phyloP scores from a whole-genome alignment of 2,329 filamentous ascomycete genomes.

The Periconia sp. region DNA sequence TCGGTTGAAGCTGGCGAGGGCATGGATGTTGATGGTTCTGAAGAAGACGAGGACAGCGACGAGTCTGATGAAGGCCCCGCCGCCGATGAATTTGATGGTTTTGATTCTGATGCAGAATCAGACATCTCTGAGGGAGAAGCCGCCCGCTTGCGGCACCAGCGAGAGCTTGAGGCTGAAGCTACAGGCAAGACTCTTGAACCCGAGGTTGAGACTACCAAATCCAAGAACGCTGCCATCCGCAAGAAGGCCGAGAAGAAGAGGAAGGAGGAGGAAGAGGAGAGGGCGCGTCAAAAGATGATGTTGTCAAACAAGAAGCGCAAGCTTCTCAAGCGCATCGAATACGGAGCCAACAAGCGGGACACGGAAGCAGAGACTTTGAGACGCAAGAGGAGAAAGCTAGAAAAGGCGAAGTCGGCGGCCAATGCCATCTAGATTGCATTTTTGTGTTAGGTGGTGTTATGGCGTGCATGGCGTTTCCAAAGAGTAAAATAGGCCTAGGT shows the following conservation, averaged over 20 bases:
- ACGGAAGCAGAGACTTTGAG: conserved; percentile 85
- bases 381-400: conserved; percentile 86
- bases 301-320: conserved; percentile 97
- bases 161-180: conserved; percentile 90
- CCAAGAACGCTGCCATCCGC: conserved; percentile 69
- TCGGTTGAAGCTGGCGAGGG: conserved; percentile 52
- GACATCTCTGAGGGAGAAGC: conserved; percentile 58
- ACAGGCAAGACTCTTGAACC: conserved; percentile 61
- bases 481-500: neutral
- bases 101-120: conserved; percentile 53
- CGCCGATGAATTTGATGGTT: conserved; percentile 49
- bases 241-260: conserved; percentile 64
- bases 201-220: conserved; percentile 47
- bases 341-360: conserved; percentile 91
- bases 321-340: conserved; percentile 95
- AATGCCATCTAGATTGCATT: conserved; percentile 21
- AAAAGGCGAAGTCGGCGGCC: conserved; percentile 54
- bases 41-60: conserved; percentile 51
- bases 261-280: conserved; percentile 75
- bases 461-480: conserved; percentile 8
- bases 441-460: conserved; percentile 14
- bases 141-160: conserved; percentile 72
- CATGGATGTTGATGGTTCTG: conserved; percentile 50
- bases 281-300: conserved; percentile 96
- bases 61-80: conserved; percentile 46